Percentiles rank a stretch among this genome's conserved stretches.
Conservation (phyloP, 169 alveolate species). For the Sarcocystis neurona region DNA sequence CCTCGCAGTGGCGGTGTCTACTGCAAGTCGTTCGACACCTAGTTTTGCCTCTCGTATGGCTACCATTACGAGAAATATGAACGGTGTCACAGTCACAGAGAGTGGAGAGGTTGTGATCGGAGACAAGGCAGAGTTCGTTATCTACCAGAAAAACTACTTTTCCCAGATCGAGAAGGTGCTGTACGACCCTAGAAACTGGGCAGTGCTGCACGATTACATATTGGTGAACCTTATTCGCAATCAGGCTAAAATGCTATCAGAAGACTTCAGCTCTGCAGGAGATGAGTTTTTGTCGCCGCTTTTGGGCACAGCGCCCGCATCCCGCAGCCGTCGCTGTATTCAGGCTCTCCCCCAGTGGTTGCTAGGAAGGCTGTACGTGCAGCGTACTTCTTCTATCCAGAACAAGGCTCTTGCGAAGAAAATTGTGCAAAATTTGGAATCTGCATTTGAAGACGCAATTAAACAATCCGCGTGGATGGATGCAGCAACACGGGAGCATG, state of each 20-base stretch:
- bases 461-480: constrained; percentile 51
- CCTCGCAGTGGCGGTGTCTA: neutral
- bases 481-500: constrained; percentile 25
- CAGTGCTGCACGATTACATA: neutral
- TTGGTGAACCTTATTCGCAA: neutral
- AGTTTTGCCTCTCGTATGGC: neutral
- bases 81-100: neutral
- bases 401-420: neutral
- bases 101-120: neutral
- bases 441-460: neutral
- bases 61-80: neutral
- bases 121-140: neutral
- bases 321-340: constrained; percentile 29
- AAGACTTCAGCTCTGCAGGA: neutral
- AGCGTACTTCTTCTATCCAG: neutral
- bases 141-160: constrained; percentile 23
- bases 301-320: constrained; percentile 1
- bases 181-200: constrained; percentile 15
- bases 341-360: constrained; percentile 21
- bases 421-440: neutral
- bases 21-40: neutral
- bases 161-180: neutral
- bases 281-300: neutral
- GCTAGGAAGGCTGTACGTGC: neutral
- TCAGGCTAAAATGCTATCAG: constrained; percentile 2